Percentiles rank a stretch among this genome's conserved stretches.
Evolutionary conservation across 2,329 filamentous ascomycete species (phyloP).

Genomic region (Blumeriella jaapii): DNA sequence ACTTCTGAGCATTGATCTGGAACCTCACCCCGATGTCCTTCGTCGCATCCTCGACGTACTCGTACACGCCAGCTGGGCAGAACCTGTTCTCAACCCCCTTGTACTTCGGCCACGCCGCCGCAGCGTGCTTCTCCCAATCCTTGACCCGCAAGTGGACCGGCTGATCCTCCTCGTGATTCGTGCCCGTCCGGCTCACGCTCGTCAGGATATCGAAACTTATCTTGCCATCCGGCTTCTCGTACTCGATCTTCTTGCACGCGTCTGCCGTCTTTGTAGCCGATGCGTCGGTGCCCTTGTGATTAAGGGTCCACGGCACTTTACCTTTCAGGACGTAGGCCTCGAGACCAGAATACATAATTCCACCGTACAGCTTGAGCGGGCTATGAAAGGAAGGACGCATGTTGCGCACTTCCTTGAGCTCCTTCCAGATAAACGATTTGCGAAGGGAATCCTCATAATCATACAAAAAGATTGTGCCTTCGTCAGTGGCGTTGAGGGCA

Average conservation of each 20-base stretch:
- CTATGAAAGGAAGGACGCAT: slow-evolving; percentile 93
- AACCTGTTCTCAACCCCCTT: slow-evolving; percentile 93
- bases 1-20: slow-evolving; percentile 98
- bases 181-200: slow-evolving; percentile 87
- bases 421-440: slow-evolving; percentile 81
- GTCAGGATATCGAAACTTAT: slow-evolving; percentile 95
- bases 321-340: slow-evolving; percentile 84
- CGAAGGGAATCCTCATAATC: slow-evolving; percentile 87
- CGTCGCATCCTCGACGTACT: slow-evolving; percentile 86
- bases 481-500: slow-evolving; percentile 49
- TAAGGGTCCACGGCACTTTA: slow-evolving; percentile 81
- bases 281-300: slow-evolving; percentile 69
- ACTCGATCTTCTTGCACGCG: slow-evolving; percentile 78
- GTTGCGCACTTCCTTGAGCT: slow-evolving; percentile 90
- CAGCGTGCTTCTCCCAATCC: slow-evolving; percentile 87
- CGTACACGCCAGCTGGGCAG: slow-evolving; percentile 94
- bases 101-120: slow-evolving; percentile 72
- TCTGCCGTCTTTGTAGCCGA: slow-evolving; percentile 71
- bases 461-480: slow-evolving; percentile 77
- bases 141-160: slow-evolving; percentile 90
- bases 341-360: slow-evolving; percentile 82
- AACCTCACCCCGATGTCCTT: slow-evolving; percentile 86
- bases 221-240: slow-evolving; percentile 91
- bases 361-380: slow-evolving; percentile 78
- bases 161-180: slow-evolving; percentile 98